Conservation (phyloP, 2,329 filamentous ascomycete species). For the Fusarium sp. region DNA sequence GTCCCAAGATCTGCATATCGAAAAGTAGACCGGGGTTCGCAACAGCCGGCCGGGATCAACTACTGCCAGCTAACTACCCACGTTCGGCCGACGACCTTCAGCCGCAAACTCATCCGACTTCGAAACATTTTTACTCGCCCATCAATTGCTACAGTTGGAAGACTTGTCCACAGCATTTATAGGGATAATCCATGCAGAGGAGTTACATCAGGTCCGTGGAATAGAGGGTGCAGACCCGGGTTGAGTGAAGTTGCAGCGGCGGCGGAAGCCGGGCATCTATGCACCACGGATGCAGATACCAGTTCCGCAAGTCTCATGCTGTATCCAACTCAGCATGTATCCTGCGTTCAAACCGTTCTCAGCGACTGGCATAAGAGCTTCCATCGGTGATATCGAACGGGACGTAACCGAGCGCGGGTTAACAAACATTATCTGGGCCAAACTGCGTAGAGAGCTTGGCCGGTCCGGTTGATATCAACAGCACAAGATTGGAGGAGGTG, state of each 20-base stretch:
- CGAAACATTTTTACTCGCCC: conserved; percentile 1
- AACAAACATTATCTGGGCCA: conserved; percentile 37
- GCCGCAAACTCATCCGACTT: conserved; percentile 23
- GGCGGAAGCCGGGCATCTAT: conserved; percentile 15
- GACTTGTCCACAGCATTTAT: conserved; percentile 7
- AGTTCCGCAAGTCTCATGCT: neutral
- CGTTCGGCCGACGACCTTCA: conserved; percentile 36
- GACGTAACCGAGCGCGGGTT: conserved; percentile 34
- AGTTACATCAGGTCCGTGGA: conserved; percentile 3
- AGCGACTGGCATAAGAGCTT: conserved; percentile 20
- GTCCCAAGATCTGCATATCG: conserved; percentile 26
- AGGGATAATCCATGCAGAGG: conserved; percentile 30
- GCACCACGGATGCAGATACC: neutral
- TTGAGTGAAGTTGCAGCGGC: conserved; percentile 5
- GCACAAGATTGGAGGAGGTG: conserved; percentile 8
- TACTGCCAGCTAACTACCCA: conserved; percentile 34
- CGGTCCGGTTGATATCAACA: conserved; percentile 35
- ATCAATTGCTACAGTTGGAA: neutral
- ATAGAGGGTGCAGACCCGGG: conserved; percentile 2
- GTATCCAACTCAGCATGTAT: conserved; percentile 29
- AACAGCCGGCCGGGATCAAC: conserved; percentile 31
- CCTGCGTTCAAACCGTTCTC: conserved; percentile 12
- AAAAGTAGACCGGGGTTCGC: conserved; percentile 36
- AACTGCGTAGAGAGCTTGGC: conserved; percentile 21
- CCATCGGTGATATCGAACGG: conserved; percentile 33